Percentiles rank a stretch among this genome's conserved stretches.
Conservation (phyloP, 192 early-diverging fungal genomes). For the Linnemannia elongata region DNA sequence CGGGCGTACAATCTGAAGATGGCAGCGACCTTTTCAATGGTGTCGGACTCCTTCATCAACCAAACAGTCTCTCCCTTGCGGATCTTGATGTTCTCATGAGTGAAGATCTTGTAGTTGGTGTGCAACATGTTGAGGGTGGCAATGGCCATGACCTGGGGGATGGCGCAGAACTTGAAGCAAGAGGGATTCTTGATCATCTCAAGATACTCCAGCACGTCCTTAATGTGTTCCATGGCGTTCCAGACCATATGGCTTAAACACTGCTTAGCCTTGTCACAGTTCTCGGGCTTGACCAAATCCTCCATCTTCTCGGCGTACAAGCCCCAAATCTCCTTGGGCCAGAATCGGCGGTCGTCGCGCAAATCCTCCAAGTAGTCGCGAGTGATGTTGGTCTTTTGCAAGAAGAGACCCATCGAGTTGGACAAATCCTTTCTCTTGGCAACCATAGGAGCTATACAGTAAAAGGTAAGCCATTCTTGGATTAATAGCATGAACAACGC, state of each 20-base stretch:
- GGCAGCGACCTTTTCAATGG: constrained; percentile 69
- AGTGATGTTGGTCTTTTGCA: constrained; percentile 99
- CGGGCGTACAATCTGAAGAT: constrained; percentile 77
- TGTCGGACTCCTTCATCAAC: constrained; percentile 71
- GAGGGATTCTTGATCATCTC: constrained; percentile 79
- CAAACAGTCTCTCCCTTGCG: constrained; percentile 87
- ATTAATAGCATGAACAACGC: constrained; percentile 45
- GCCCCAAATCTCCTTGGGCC: constrained; percentile 96
- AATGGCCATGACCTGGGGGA: constrained; percentile 99
- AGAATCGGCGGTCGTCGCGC: constrained; percentile 91
- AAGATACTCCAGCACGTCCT: constrained; percentile 91
- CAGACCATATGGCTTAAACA: constrained; percentile 91
- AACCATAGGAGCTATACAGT: constrained; percentile 28
- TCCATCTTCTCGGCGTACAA: constrained; percentile 81
- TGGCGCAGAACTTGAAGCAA: constrained; percentile 95
- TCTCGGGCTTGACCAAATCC: constrained; percentile 78
- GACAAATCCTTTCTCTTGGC: constrained; percentile 60
- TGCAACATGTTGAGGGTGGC: constrained; percentile 89
- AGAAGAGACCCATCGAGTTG: constrained; percentile 97
- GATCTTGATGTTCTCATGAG: constrained; percentile 88
- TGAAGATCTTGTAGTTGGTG: constrained; percentile 86
- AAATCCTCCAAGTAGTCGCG: constrained; percentile 96
- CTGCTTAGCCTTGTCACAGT: constrained; percentile 74
- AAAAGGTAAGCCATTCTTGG: background rate
- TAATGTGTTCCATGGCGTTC: constrained; percentile 88